phyloP scores from a whole-genome alignment of 2,329 filamentous ascomycete species.

The Apiospora arundinis region DNA sequence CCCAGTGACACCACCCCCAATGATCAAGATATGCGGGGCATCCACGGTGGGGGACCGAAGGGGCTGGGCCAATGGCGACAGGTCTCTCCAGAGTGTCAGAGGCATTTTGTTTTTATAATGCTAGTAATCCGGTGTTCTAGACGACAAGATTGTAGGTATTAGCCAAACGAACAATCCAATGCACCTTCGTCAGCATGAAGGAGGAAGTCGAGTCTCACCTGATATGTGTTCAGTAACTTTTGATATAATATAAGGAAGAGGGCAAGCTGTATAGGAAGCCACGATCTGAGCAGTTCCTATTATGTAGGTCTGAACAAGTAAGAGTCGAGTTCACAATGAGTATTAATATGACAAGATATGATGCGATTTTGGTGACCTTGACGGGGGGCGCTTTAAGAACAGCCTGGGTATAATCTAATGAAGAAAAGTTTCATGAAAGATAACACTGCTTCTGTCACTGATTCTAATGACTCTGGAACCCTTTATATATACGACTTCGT shows the following conservation, averaged over 20 bases:
- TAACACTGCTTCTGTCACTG: neutral
- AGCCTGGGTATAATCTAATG: neutral
- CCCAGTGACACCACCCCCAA: conserved; percentile 42
- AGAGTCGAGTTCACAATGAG: neutral
- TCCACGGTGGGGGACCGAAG: conserved; percentile 35
- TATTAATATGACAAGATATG: neutral
- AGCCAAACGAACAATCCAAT: neutral
- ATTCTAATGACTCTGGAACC: neutral
- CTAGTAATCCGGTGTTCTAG: neutral
- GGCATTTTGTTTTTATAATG: conserved; percentile 31
- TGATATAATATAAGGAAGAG: neutral
- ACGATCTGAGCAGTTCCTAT: neutral
- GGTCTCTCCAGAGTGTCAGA: conserved; percentile 41
- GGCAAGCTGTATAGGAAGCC: neutral
- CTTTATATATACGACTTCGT: neutral
- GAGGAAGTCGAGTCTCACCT: neutral
- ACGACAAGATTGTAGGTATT: neutral
- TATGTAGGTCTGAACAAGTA: neutral
- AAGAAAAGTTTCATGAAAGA: neutral
- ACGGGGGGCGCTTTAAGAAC: neutral
- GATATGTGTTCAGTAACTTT: neutral
- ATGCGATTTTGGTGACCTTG: neutral
- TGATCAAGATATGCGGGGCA: conserved; percentile 39
- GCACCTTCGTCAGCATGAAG: neutral
- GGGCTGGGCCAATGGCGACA: conserved; percentile 37